Evolutionary conservation across 2,329 filamentous ascomycete genomes (phyloP).

Genomic region (Aspergillus fructus): DNA sequence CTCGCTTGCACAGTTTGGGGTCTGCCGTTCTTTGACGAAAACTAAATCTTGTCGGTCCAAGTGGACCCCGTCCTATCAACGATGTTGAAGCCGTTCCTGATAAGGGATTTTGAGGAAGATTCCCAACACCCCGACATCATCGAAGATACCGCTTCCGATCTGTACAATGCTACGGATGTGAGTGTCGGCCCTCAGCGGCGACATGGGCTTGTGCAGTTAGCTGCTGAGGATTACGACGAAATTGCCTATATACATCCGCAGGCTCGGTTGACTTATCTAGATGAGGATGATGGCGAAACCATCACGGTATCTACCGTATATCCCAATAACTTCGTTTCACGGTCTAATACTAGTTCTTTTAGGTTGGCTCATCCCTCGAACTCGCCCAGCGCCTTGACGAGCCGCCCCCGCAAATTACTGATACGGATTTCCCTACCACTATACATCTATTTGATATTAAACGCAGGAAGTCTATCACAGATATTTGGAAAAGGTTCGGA

Average conservation of each 20-base stretch:
- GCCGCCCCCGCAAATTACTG: slow-evolving; percentile 20
- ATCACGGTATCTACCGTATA: slow-evolving; percentile 41
- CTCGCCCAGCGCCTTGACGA: slow-evolving; percentile 48
- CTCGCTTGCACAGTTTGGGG: background rate
- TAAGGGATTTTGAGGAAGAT: slow-evolving; percentile 35
- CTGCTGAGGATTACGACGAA: slow-evolving; percentile 43
- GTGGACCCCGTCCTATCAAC: slow-evolving; percentile 15
- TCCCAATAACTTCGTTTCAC: background rate
- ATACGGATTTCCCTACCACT: slow-evolving; percentile 18
- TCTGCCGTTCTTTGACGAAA: background rate
- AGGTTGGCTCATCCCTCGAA: slow-evolving; percentile 50
- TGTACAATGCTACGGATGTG: slow-evolving; percentile 2
- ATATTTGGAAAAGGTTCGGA: slow-evolving; percentile 40
- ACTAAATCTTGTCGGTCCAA: background rate
- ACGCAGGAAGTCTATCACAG: slow-evolving; percentile 38
- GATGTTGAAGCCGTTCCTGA: slow-evolving; percentile 44
- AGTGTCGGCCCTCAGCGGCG: slow-evolving; percentile 7
- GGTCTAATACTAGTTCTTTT: slow-evolving; percentile 15
- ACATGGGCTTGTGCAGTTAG: slow-evolving; percentile 40
- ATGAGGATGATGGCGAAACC: slow-evolving; percentile 47
- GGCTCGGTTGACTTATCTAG: slow-evolving; percentile 44
- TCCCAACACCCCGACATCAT: slow-evolving; percentile 17
- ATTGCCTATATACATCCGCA: slow-evolving; percentile 42
- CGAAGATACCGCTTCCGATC: slow-evolving; percentile 13
- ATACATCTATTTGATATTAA: slow-evolving; percentile 50